A percentile compares a stretch with the other conserved stretches of the same genome.
Evolutionary conservation across 139 green algal species (phyloP).

Genomic region (Micractinium conductrix): DNA sequence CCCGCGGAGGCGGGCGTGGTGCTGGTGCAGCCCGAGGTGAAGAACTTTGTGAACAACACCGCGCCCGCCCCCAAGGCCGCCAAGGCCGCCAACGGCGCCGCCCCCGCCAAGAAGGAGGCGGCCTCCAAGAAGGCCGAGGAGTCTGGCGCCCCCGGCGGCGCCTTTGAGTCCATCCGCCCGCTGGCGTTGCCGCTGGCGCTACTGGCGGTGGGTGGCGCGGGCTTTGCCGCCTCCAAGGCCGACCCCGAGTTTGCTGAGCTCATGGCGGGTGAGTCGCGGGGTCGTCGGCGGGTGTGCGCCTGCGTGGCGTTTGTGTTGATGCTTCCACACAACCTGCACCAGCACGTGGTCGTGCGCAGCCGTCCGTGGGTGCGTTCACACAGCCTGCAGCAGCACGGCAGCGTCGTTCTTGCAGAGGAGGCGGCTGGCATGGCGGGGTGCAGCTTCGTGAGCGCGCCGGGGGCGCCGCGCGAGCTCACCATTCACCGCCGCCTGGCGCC

Average conservation of each 20-base stretch:
- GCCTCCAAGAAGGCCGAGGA: slow-evolving; percentile 47
- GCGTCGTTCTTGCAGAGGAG: too few relatives aligned
- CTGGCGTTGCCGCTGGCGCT: slow-evolving; percentile 36
- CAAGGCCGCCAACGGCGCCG: not conserved
- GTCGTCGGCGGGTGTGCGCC: too few relatives aligned
- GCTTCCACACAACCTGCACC: slow-evolving; percentile 8
- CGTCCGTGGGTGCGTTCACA: too few relatives aligned
- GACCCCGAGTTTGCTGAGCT: slow-evolving; percentile 39
- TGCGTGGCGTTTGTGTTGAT: too few relatives aligned
- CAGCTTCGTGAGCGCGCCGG: too few relatives aligned
- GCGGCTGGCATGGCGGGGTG: too few relatives aligned
- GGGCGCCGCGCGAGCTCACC: too few relatives aligned
- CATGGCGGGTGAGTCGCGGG: too few relatives aligned
- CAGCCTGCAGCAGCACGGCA: too few relatives aligned
- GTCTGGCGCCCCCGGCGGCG: slow-evolving; percentile 4
- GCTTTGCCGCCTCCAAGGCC: not conserved
- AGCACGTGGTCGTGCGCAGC: slow-evolving; percentile 31
- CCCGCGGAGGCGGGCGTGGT: slow-evolving; percentile 38
- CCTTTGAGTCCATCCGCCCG: slow-evolving; percentile 25
- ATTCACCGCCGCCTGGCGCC: too few relatives aligned
- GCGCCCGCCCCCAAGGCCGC: slow-evolving; percentile 9
- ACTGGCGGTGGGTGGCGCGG: slow-evolving; percentile 22
- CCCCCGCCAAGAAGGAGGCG: slow-evolving; percentile 41
- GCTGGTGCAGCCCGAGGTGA: slow-evolving; percentile 46
- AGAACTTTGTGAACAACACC: slow-evolving; percentile 49